Base-by-base conservation (phyloP, 768 basidiomycete genomes). In the Cytidiella melzeri region DNA sequence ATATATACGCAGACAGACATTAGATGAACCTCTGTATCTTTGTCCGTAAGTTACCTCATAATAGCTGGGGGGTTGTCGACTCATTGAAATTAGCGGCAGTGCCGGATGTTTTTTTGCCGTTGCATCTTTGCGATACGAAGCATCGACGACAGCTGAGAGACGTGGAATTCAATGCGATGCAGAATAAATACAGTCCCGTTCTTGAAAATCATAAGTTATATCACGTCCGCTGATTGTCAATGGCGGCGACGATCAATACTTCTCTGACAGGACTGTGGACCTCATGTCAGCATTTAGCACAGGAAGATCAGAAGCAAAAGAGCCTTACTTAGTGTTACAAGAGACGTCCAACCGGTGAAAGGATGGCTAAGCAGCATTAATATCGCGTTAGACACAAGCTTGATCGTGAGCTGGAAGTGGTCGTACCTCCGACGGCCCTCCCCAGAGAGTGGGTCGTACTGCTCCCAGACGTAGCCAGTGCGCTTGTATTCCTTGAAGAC, bases 381-480 rank as follows among this genome's bases (percentile, higher is more conserved):
- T 28, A 60, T 24, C 34, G 42, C 45, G 6, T 43, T 30, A n/a
- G 12, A 55, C 20, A 27, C 44, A 43, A 5, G 18, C 45, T 41
- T n/a, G n/a, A n/a, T n/a, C 30, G 30, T 38, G 28, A 34, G 49
- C 53, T n/a, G 23, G 50, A 30, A 37, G 47, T 34, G 18, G 19
- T 34, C 73, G n/a, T 53, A 87, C 89, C 91, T 95, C 71, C 94
- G 69, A 62, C 75, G 75, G 1, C 94, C 94, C 63, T 91, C 79
- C 15, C 94, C 94, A 13, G 80, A 88, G 3, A 73, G 64, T 1
- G 92, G 72, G 64, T 97, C 86, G 64, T 97, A 98, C 66, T 97
- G 95, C 67, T 98, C 94, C 94, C 94, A 98, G 13, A 92, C 91
- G 63, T 92, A 95, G 3, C 92, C 93, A 3, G 93, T 96, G 24